Base-by-base conservation (phyloP, 2,329 filamentous ascomycete species). In the Nemania abortiva region DNA sequence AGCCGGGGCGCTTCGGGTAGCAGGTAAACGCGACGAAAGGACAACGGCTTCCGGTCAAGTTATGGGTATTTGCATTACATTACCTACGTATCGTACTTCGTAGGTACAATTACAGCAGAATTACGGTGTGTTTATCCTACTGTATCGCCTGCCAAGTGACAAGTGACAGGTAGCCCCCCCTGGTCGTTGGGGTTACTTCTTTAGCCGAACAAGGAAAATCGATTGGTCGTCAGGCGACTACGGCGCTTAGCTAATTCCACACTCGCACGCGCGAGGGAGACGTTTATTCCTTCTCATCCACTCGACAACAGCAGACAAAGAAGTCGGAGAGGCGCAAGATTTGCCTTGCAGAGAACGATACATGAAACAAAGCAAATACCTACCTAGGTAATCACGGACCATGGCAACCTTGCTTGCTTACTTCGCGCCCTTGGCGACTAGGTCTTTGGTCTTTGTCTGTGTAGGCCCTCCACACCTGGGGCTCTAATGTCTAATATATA, bases 191-290 rank as follows among this genome's bases (percentile, higher is more conserved):
- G 24, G 58, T 66, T 59, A 37, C 56, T 55, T 49, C 37, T 34
- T 31, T 29, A 22, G 68, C 63, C 63, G 52, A 69, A 67, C 65
- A 72, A 68, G 65, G 67, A 22, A 20, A 71, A 76, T 74, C 67
- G 70, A 78, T 74, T 79, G 77, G 77, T 70, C 69, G 59, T 68
- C 65, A 70, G 62, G 70, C 64, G 65, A 63, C 69, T 53, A 31
- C 71, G 59, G 77, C 76, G 76, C 75, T 76, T 79, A 77, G 65
- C 61, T 61, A 70, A 70, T 31, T 69, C 59, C 37, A 34, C 62
- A 63, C 45, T 68, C 73, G n/a, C 70, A 53, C 39, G 39, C 57
- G 49, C 42, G 39, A 49, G n/a, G n/a, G 50, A 55, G 24, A 29
- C 22, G 15, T 3, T 13, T 18, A 18, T 42, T 29, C 31, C 27